These are phyloP conservation scores for Beta lomatogona DNA, from an alignment of 179 eudicot genomes.

Conservation along the genomic window DNA sequence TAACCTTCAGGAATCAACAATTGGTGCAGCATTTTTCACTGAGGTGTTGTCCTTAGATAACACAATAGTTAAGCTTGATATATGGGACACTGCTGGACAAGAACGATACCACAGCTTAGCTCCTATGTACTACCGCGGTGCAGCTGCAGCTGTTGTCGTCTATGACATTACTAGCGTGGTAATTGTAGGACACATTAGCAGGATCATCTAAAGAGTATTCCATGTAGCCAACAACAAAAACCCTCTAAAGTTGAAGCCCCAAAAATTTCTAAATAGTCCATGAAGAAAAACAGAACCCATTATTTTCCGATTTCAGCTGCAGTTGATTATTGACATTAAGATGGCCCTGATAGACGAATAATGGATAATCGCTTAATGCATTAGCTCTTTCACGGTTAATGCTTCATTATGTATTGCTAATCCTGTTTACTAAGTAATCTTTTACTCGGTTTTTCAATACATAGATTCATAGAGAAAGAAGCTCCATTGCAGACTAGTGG, in stretches of 20 bases:
- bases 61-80: constrained; percentile 64
- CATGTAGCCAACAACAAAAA: no score
- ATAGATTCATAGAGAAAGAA: neutral
- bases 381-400: no score
- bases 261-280: no score
- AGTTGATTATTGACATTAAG: no score
- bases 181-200: neutral
- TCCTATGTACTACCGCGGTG: constrained; percentile 88
- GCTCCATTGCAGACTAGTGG: neutral
- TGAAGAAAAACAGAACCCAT: neutral
- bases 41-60: constrained; percentile 61
- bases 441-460: no score
- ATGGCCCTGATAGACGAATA: no score
- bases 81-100: constrained; percentile 92
- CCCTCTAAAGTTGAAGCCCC: no score
- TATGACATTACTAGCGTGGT: constrained; percentile 73
- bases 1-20: constrained; percentile 61
- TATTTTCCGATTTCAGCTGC: no score
- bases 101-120: constrained; percentile 82
- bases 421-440: no score
- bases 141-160: constrained; percentile 76
- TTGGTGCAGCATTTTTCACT: constrained; percentile 83
- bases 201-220: neutral
- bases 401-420: no score
- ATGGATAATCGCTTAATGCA: no score